A percentile compares a stretch with the other conserved stretches of the same genome.
These are phyloP conservation scores for Nicotiana attenuata DNA, from an alignment of 257 asterid genomes.

Conservation along the genomic window DNA sequence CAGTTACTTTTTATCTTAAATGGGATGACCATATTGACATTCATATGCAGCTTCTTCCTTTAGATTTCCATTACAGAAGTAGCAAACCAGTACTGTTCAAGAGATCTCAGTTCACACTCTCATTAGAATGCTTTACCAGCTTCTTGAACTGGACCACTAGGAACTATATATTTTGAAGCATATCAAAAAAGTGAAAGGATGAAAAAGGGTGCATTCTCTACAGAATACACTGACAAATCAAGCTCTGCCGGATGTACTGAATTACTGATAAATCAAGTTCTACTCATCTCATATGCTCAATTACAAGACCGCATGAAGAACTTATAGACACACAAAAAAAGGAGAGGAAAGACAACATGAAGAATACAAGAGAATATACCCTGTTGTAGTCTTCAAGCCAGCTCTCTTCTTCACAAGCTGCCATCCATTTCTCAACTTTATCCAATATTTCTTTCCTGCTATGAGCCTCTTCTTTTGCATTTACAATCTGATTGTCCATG, in stretches of 20 bases:
- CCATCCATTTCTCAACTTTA: conserved; percentile 97
- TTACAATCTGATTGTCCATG: conserved; percentile 82
- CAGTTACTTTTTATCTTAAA: neutral
- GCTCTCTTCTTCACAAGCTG: conserved; percentile 96
- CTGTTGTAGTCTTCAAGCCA: conserved; percentile 97
- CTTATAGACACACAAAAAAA: neutral
- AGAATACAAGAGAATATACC: conserved; percentile 34
- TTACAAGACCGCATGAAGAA: neutral
- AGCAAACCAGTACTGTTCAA: neutral
- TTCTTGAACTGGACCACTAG: neutral
- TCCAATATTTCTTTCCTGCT: conserved; percentile 96
- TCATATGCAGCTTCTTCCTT: neutral
- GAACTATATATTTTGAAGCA: neutral
- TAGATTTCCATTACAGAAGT: neutral
- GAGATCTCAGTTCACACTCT: neutral
- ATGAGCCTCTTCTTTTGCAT: conserved; percentile 84
- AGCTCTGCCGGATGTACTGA: neutral
- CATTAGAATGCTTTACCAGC: neutral
- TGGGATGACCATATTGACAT: neutral
- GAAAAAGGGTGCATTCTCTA: neutral
- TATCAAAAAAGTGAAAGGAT: neutral
- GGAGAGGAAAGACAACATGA: neutral
- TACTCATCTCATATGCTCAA: neutral
- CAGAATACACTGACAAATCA: neutral
- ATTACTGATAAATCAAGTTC: neutral